Evolutionary conservation across 352 stramenopile species (phyloP), one percentile per base, ranked within the genome.

Genomic region (Pythium oligandrum): DNA sequence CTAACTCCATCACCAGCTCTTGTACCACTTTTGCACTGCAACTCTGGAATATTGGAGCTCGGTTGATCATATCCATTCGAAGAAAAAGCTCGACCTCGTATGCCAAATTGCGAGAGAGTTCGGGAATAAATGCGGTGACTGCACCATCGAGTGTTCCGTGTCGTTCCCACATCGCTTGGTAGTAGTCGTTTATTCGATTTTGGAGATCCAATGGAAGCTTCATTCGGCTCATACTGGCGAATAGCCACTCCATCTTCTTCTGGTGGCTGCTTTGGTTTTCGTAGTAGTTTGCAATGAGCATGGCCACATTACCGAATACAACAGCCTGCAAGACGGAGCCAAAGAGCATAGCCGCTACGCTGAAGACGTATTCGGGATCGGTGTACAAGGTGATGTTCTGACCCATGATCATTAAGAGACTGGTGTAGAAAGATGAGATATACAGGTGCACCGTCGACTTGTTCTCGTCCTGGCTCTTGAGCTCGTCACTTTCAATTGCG

Each of bases 21-120:
- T 91, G 80, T 0, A 95, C 80, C 7, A 95, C 80, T 62, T 95
- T 89, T 11, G 78, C 70, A 36, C 78, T 89, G 50, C 80, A 92
- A 50, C 64, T 86, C 46, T 90, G 78, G 54, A 93, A 93, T 50
- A 95, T 91, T 0, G 84, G 84, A 1, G 77, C 81, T 11, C 77
- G 80, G 40, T 88, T 90, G 74, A 95, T 92, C 84, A 95, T 95
- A 40, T 89, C 82, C 73, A 90, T 90, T 9, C 81, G 76, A 35
- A 90, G 55, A 46, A 90, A 95, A 4, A 93, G 62, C 39, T 92
- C 82, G 11, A 93, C 83, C 59, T 95, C 84, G 36, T 88, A 90
- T 1, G 80, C 76, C 10, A 95, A 67, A 49, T 93, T 95, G 5
- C 81, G 69, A 31, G 76, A 90, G 0, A 94, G 59, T 34, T 95